Evolutionary conservation across 306 rosid genomes (phyloP).

Genomic region (Dryas alaskensis): DNA sequence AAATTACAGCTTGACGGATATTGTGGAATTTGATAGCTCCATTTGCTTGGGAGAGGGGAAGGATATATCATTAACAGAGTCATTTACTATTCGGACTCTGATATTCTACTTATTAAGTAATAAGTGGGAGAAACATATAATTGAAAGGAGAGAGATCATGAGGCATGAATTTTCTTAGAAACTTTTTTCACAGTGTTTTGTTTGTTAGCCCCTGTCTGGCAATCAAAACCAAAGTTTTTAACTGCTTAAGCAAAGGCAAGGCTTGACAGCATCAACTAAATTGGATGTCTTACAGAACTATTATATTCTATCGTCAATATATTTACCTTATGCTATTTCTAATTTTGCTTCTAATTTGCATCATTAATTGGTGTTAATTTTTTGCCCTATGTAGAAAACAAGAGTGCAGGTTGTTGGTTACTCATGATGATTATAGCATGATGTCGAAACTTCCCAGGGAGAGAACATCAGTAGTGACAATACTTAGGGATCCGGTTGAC

Average conservation of each 20-base stretch:
- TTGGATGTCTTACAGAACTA: not conserved
- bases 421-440: constrained; percentile 94
- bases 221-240: not conserved
- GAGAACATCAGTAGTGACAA: constrained; percentile 88
- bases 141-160: not conserved
- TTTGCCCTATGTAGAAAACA: constrained; percentile 54
- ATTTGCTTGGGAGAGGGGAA: not conserved
- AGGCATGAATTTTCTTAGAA: not conserved
- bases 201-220: not conserved
- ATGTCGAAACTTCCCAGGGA: constrained; percentile 81
- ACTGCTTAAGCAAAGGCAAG: not conserved
- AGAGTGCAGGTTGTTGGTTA: constrained; percentile 78
- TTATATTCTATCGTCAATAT: not conserved
- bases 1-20: not conserved
- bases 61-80: not conserved
- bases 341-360: constrained; percentile 8
- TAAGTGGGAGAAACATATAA: not conserved
- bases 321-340: not conserved
- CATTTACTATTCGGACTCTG: not conserved
- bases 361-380: constrained; percentile 17
- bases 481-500: constrained; percentile 89
- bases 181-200: not conserved
- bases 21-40: not conserved
- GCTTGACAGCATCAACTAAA: not conserved
- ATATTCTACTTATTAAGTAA: not conserved